phyloP scores from a whole-genome alignment of 768 basidiomycete genomes.

The Kwoniella bestiolae region DNA sequence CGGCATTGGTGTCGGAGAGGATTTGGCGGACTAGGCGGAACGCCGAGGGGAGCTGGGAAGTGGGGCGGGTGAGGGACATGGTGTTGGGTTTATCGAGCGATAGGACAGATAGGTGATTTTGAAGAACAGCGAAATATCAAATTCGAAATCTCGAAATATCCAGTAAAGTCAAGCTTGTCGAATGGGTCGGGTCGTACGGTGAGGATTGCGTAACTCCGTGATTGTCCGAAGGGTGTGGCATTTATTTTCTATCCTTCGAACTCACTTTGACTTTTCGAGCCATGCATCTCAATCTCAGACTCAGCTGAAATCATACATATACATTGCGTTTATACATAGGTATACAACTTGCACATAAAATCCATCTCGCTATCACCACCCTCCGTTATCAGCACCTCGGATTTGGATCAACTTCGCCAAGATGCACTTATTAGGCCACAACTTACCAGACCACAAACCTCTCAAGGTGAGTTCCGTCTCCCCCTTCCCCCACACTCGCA shows the following conservation, averaged over 20 bases:
- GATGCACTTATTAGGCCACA: conserved; percentile 82
- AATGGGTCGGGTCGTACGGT: background rate
- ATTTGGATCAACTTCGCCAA: background rate
- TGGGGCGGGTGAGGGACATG: conserved; percentile 15
- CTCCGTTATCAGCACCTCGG: background rate
- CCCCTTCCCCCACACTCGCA: too few relatives aligned
- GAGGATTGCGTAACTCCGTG: conserved; percentile 6
- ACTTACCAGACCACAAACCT: conserved; percentile 74
- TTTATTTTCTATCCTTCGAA: background rate
- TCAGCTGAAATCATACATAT: background rate
- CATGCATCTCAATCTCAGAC: too few relatives aligned
- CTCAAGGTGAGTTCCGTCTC: conserved; percentile 73
- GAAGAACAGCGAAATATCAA: background rate
- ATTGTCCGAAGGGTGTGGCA: conserved; percentile 4
- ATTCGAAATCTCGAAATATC: conserved; percentile 14
- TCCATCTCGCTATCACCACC: background rate
- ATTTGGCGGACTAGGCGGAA: conserved; percentile 21
- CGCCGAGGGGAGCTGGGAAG: conserved; percentile 6
- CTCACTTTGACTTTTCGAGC: background rate
- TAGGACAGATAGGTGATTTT: background rate
- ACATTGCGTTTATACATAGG: background rate
- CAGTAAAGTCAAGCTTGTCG: background rate
- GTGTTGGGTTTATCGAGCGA: background rate
- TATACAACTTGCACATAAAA: too few relatives aligned
- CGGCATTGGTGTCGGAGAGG: background rate